phyloP scores from a whole-genome alignment of 495 filamentous ascomycete genomes.

The Diplogelasinospora grovesii region DNA sequence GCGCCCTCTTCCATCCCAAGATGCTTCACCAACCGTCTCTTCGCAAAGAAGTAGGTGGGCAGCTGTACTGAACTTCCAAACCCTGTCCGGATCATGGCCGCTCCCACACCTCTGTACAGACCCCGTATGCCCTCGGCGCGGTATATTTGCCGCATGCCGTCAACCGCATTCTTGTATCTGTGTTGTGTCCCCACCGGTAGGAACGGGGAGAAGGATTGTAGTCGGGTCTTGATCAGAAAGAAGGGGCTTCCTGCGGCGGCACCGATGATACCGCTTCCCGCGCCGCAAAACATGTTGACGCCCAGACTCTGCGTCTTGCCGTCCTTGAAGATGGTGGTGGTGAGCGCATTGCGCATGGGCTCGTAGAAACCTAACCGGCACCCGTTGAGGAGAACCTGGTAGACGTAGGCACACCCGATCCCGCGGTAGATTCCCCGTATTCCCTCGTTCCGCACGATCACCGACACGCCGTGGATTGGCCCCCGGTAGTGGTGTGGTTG shows the following conservation, averaged over 20 bases:
- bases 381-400: conserved; percentile 94
- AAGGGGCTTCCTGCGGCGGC: conserved; percentile 90
- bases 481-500: conserved; percentile 83
- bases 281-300: conserved; percentile 89
- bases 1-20: conserved; percentile 86
- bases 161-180: conserved; percentile 75
- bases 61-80: conserved; percentile 94
- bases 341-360: conserved; percentile 67
- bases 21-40: conserved; percentile 72
- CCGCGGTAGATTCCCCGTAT: conserved; percentile 80
- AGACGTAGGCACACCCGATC: conserved; percentile 88
- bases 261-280: conserved; percentile 79
- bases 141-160: conserved; percentile 78
- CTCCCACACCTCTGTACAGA: conserved; percentile 80
- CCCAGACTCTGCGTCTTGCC: conserved; percentile 68
- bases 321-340: conserved; percentile 61
- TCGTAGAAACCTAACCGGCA: conserved; percentile 98
- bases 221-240: conserved; percentile 95
- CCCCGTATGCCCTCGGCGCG: conserved; percentile 68
- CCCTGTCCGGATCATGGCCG: conserved; percentile 95
- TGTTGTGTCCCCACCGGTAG: conserved; percentile 95
- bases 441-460: conserved; percentile 90
- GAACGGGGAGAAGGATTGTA: conserved; percentile 93
- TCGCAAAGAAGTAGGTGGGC: conserved; percentile 97
- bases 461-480: conserved; percentile 84